phyloP scores from a whole-genome alignment of 139 green algal species.

The Asterochloris sp. region DNA sequence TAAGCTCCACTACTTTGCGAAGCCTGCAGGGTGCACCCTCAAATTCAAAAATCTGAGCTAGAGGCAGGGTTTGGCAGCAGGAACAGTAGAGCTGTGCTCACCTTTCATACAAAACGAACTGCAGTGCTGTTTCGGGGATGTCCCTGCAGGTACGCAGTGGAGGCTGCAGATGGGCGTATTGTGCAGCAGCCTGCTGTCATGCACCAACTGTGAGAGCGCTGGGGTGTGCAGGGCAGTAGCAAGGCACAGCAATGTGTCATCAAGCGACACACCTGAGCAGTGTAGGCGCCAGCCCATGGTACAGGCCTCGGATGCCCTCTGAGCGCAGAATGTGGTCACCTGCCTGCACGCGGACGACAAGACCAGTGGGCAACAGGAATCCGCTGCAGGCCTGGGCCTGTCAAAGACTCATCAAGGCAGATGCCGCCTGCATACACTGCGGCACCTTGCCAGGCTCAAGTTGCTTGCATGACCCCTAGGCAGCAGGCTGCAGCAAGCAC shows the following conservation, averaged over 20 bases:
- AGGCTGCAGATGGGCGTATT: too few species aligned
- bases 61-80: neutral
- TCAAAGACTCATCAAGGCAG: too few species aligned
- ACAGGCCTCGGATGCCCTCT: slow-evolving; percentile 63
- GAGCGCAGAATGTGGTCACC: slow-evolving; percentile 32
- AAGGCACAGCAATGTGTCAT: too few species aligned
- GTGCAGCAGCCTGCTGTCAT: too few species aligned
- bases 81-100: neutral
- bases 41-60: neutral
- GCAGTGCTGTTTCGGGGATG: slow-evolving; percentile 71
- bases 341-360: slow-evolving; percentile 20
- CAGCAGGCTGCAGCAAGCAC: too few species aligned
- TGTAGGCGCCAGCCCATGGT: slow-evolving; percentile 64
- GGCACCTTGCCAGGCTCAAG: too few species aligned
- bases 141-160: neutral
- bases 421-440: too few species aligned
- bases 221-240: too few species aligned
- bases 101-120: slow-evolving; percentile 67
- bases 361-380: too few species aligned
- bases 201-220: too few species aligned
- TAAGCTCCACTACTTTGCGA: slow-evolving; percentile 32
- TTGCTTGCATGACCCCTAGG: too few species aligned
- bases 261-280: slow-evolving; percentile 51
- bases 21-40: neutral
- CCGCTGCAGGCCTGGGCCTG: neutral